Evolutionary conservation across 1,139 yeast genomes (phyloP), one percentile per base, ranked within the genome.

Genomic region (Suhomyces chickasaworum): DNA sequence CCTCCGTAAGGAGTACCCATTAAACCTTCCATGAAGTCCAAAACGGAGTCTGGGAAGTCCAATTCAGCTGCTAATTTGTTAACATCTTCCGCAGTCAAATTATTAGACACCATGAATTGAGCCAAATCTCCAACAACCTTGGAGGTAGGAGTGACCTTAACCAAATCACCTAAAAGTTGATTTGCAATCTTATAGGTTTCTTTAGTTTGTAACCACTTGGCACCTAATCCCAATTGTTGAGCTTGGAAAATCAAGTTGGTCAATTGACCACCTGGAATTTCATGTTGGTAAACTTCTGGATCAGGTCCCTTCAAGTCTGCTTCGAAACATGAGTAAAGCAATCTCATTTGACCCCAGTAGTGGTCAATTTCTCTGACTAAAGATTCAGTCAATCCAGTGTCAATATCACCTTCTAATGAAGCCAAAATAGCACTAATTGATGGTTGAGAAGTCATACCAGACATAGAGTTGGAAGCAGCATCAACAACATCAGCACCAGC

Each of bases 1-100:
- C 99, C 99, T 57, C 99, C 99, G 65, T 89, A 90, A 59, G 99
- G 99, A 60, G 93, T 93, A 65, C 99, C 99, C 90, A 95, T 93
- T 64, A 93, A 80, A 59, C 99, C 99, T 76, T 95, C 97, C 82
- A 93, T 90, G 79, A 93, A 93, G 72, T 95, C 99, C 65, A 93
- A 80, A 29, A 93, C 97, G 15, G 98, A 91, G 63, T 86, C 97
- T 49, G 99, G 99, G 95, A 93, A 93, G 70, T 93, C 98, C 60
- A 93, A 81, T 57, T 89, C 89, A 43, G 82, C 73, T 2, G 99
- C 99, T 62, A 93, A 81, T 64, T 86, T 86, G 66, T 76, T 75
- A 50, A 95, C 95, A 63, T 93, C 99, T 61, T 87, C 89, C 47
- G 86, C 77, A 15, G 84, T 77, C 60, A 93, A 80, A 69, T 89